These are phyloP conservation scores for Ensete glaucum DNA, from an alignment of 176 grass and related monocot genomes.

Conservation along the genomic window DNA sequence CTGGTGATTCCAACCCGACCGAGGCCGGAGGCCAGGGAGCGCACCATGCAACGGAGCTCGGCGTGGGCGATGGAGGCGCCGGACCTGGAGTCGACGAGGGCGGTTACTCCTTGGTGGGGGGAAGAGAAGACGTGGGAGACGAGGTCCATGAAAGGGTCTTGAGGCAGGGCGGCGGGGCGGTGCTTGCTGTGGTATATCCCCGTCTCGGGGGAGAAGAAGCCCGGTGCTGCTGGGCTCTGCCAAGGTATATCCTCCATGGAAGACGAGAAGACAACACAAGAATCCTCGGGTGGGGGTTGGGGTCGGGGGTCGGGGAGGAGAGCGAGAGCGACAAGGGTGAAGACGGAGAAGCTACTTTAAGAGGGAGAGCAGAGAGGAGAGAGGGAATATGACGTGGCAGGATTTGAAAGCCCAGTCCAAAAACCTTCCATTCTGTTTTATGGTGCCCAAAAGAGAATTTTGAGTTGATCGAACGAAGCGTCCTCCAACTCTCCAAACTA, in stretches of 20 bases:
- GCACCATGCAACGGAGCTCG: conserved; percentile 39
- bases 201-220: conserved; percentile 45
- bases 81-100: conserved; percentile 45
- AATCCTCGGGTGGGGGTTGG: too few species aligned
- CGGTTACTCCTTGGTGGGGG: conserved; percentile 22
- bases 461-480: too few species aligned
- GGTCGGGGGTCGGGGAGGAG: too few species aligned
- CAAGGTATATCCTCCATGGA: not conserved
- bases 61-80: conserved; percentile 34
- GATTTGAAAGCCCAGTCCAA: too few species aligned
- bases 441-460: too few species aligned
- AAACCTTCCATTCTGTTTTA: too few species aligned
- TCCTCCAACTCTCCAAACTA: too few species aligned
- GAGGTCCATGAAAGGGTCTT: conserved; percentile 44
- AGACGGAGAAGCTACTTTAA: too few species aligned
- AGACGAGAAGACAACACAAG: too few species aligned
- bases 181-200: conserved; percentile 57
- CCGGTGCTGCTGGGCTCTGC: not conserved
- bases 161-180: conserved; percentile 29
- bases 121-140: conserved; percentile 59
- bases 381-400: too few species aligned
- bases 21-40: conserved; percentile 48
- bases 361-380: too few species aligned
- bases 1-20: conserved; percentile 18
- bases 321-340: too few species aligned